These are phyloP conservation scores for Cercophora scortea DNA, from an alignment of 495 filamentous ascomycete genomes.

Conservation along the genomic window DNA sequence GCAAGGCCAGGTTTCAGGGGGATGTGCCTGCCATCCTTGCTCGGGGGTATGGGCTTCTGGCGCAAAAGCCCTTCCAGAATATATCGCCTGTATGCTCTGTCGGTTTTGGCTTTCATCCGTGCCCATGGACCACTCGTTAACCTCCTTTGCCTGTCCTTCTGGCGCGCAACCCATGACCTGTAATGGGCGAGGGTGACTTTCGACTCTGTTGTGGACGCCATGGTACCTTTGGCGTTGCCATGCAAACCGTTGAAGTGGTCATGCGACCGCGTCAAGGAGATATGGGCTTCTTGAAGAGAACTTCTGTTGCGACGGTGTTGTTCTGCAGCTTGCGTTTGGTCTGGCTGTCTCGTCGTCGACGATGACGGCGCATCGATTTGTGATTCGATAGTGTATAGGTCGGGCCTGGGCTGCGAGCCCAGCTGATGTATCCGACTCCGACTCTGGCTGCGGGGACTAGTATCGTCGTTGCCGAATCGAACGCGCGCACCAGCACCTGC, in stretches of 20 bases:
- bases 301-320: background rate
- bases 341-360: constrained; percentile 1
- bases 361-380: constrained; percentile 6
- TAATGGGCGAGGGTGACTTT: constrained; percentile 11
- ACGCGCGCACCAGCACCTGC: background rate
- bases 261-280: constrained; percentile 18
- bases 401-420: constrained; percentile 4
- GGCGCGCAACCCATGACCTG: constrained; percentile 15
- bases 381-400: constrained; percentile 24
- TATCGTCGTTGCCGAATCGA: constrained; percentile 2
- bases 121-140: constrained; percentile 9
- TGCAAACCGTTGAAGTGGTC: constrained; percentile 19
- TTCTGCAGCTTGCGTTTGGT: background rate
- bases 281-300: background rate
- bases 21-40: constrained; percentile 56
- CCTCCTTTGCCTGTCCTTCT: constrained; percentile 12
- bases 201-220: constrained; percentile 10
- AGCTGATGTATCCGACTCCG: constrained; percentile 1
- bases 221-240: constrained; percentile 8
- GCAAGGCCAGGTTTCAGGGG: constrained; percentile 40
- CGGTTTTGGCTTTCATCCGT: constrained; percentile 1
- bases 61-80: constrained; percentile 38
- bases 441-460: background rate
- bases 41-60: constrained; percentile 36
- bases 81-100: constrained; percentile 25